Evolutionary conservation across 306 rosid species (phyloP), one percentile per base, ranked within the genome.

Genomic region (Crotalaria pallida): DNA sequence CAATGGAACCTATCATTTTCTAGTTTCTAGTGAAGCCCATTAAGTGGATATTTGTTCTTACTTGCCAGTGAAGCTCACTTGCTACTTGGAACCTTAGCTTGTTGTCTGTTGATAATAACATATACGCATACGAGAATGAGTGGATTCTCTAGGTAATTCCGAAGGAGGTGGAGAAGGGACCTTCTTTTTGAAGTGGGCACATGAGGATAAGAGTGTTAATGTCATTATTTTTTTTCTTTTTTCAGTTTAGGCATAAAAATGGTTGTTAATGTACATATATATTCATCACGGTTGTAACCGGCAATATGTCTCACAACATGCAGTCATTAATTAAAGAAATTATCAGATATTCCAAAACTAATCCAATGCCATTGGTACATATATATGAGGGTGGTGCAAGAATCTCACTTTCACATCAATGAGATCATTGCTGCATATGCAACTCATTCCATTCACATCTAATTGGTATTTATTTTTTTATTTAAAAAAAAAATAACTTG

Each of bases 161-260:
- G n/a, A 49, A 48, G 40, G 56, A 31, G 26, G 7, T 44, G 49
- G 49, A 11, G 22, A 69, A 69, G 22, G 56, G 19, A 41, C 55
- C 75, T 53, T 38, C 41, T 55, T 53, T n/a, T n/a, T 55, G 13
- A 5, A 10, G 74, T 69, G 74, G 65, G 29, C 29, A 36, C 74
- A 69, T 48, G 10, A 36, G n/a, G 18, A 69, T 36, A 3, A 0
- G 12, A 34, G 55, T 38, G 29, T 69, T 1, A 5, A 34, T 19
- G 53, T 24, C 64, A 53, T 21, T 27, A 10, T 50, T 31, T 19
- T 18, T 52, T 34, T 1, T n/a, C n/a, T n/a, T n/a, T n/a, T n/a
- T n/a, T n/a, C n/a, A n/a, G n/a, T n/a, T n/a, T n/a, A n/a, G n/a
- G n/a, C n/a, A n/a, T n/a, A n/a, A n/a, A n/a, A n/a, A n/a, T n/a